These are phyloP conservation scores for Arctostaphylos glauca DNA, from an alignment of 148 eudicot genomes.

Conservation along the genomic window DNA sequence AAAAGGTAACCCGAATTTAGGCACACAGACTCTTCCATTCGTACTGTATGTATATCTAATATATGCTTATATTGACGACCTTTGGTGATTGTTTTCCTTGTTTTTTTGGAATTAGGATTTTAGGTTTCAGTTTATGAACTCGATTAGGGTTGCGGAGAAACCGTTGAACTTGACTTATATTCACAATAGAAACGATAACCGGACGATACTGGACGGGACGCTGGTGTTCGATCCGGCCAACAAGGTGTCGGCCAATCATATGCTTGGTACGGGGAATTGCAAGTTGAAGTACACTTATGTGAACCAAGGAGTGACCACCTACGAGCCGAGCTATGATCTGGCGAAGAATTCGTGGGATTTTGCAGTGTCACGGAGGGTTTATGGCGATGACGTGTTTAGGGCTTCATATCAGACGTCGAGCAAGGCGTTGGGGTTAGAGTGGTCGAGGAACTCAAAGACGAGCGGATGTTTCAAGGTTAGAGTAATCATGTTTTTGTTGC, in stretches of 20 bases:
- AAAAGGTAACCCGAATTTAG: conserved; percentile 37
- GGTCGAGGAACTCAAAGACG: conserved; percentile 63
- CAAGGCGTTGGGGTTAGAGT: conserved; percentile 68
- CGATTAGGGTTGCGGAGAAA: conserved; percentile 62
- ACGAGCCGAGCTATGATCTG: conserved; percentile 75
- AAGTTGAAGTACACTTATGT: conserved; percentile 71
- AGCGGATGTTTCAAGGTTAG: conserved; percentile 71
- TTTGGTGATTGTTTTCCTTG: neutral
- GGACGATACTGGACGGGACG: conserved; percentile 68
- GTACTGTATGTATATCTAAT: neutral
- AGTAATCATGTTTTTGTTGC: neutral
- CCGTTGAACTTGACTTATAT: conserved; percentile 75
- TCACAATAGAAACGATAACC: conserved; percentile 56
- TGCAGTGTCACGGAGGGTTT: conserved; percentile 60
- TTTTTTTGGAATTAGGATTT: conserved; percentile 49
- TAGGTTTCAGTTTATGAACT: conserved; percentile 84
- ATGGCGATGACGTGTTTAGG: conserved; percentile 59
- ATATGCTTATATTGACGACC: neutral
- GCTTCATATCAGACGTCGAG: conserved; percentile 74
- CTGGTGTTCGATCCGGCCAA: conserved; percentile 69
- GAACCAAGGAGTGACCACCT: conserved; percentile 56
- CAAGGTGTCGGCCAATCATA: conserved; percentile 68
- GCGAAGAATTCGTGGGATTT: conserved; percentile 85
- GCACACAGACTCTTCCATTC: neutral
- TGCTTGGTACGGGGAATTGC: conserved; percentile 62